Base-by-base conservation (phyloP, 208 protist genomes). In the Trypanosoma lewisi region DNA sequence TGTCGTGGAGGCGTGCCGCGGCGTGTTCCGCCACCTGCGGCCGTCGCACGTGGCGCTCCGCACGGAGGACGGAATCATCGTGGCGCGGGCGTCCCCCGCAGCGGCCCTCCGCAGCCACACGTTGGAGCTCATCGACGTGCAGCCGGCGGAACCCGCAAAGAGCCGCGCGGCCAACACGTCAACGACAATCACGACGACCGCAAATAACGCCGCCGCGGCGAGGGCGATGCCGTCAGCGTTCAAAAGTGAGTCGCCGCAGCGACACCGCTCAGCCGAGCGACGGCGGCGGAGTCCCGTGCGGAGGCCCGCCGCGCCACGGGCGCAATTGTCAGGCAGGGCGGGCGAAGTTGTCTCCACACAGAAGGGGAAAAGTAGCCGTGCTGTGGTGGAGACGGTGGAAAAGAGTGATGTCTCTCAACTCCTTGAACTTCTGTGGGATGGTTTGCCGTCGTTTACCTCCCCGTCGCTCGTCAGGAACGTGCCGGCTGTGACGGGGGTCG, bases 21-120 rank as follows among this genome's bases (percentile, higher is more conserved):
- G 33, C 39, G 57, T 71, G 0, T 71, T 71, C 45, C 55, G 66
- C 7, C 33, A 53, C 37, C 19, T 60, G 28, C 14, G 27, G 16
- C 39, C 50, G 11, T 57, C 66, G 23, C 34, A 19, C 16, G 30
- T 57, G 19, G 55, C 64, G 14, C 31, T 71, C 17, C 50, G 66
- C 56, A 71, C 50, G 19, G 66, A 49, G n/a, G 50, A 59, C 19
- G 66, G 66, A 27, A 64, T 64, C 9, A 71, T 71, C 21, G 41
- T 71, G 11, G 55, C 66, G 25, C 36, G 34, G 30, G 42, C 66
- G 9, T 71, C 66, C 25, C 57, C 66, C 9, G 66, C 30, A 6
- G 23, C 39, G 2, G 55, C 66, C 0, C 66, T 71, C 9, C 45
- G 12, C 16, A 47, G 28, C 28, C 66, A 64, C 49, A 71, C 66